Conservation (phyloP, 164 flowering plant species). For the Cinnamomum chago region DNA sequence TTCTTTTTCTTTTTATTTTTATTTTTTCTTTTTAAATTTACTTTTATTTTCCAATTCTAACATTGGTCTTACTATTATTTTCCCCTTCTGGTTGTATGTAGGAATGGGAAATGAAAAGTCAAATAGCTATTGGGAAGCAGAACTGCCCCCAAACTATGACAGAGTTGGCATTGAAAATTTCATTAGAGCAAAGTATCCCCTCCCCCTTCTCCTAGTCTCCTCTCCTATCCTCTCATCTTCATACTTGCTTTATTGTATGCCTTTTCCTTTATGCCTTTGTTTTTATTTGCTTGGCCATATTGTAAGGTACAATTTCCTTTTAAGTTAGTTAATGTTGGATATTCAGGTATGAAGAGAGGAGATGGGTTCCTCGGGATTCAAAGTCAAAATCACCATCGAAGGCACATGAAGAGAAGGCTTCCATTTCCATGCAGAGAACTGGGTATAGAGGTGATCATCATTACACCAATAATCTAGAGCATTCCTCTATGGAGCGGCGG, state of each 20-base stretch:
- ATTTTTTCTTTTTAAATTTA: background rate
- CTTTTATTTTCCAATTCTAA: background rate
- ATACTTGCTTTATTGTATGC: background rate
- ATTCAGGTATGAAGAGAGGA: constrained; percentile 86
- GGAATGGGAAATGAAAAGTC: constrained; percentile 93
- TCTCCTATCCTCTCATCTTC: background rate
- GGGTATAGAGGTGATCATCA: constrained; percentile 39
- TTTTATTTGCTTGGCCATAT: background rate
- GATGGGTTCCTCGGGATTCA: constrained; percentile 82
- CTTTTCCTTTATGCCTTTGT: background rate
- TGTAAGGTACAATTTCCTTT: too few relatives aligned
- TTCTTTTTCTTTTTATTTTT: background rate
- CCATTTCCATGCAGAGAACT: constrained; percentile 39
- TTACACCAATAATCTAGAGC: constrained; percentile 29
- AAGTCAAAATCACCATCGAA: constrained; percentile 47
- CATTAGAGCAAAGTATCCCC: constrained; percentile 81
- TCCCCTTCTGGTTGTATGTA: constrained; percentile 16
- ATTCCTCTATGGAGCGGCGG: constrained; percentile 43
- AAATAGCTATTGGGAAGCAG: constrained; percentile 92
- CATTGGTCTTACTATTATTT: background rate
- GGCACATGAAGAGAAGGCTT: constrained; percentile 40
- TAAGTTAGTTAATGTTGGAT: background rate
- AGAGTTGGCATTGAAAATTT: constrained; percentile 94
- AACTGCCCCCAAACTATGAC: constrained; percentile 84
- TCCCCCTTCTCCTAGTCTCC: too few relatives aligned